phyloP scores from a whole-genome alignment of 163 green algal genomes.

The Volvox carteri region DNA sequence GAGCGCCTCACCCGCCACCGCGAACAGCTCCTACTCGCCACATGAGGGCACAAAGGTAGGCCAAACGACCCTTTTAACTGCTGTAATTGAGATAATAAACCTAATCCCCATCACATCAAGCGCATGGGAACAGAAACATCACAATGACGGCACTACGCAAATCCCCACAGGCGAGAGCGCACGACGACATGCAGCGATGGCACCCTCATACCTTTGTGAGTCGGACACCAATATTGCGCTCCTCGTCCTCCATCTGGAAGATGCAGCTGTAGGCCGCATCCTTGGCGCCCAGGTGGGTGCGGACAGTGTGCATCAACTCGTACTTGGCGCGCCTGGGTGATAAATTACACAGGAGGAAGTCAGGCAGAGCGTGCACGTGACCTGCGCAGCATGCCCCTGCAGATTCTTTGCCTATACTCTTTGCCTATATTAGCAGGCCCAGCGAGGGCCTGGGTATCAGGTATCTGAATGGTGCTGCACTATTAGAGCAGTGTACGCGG shows the following conservation, averaged over 20 bases:
- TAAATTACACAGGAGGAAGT: neutral
- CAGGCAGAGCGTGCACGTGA: neutral
- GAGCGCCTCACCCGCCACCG: constrained; percentile 74
- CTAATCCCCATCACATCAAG: too few relatives aligned
- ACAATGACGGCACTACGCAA: too few relatives aligned
- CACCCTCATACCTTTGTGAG: constrained; percentile 76
- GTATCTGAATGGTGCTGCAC: too few relatives aligned
- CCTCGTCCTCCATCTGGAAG: constrained; percentile 90
- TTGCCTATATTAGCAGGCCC: too few relatives aligned
- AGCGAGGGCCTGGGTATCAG: too few relatives aligned
- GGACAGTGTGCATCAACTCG: constrained; percentile 90
- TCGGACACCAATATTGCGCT: constrained; percentile 73
- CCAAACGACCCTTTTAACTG: too few relatives aligned
- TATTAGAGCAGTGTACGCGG: too few relatives aligned
- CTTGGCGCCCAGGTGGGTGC: constrained; percentile 94
- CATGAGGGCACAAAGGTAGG: neutral
- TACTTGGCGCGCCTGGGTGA: constrained; percentile 88
- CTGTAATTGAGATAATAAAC: too few relatives aligned
- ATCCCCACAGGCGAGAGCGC: too few relatives aligned
- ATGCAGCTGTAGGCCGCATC: constrained; percentile 94
- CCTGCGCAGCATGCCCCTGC: too few relatives aligned
- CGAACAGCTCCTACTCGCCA: constrained; percentile 80
- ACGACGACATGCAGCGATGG: neutral
- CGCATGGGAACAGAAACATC: too few relatives aligned
- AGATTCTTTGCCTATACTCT: too few relatives aligned